phyloP scores from a whole-genome alignment of 345 rosid genomes.

The Cardiospermum halicacabum region DNA sequence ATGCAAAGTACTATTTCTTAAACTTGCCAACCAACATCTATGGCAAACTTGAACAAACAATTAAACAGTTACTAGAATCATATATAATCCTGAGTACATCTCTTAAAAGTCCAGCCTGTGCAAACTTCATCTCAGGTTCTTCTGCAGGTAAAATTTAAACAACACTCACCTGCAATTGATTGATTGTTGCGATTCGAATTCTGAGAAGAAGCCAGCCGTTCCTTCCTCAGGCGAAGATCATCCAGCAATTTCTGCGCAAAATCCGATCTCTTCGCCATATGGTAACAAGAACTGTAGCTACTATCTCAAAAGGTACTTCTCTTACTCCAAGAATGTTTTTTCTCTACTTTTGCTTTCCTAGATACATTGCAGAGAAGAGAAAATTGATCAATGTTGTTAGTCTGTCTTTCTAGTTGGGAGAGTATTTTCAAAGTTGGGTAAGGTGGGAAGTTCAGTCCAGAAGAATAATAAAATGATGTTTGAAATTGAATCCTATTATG shows the following conservation, averaged over 20 bases:
- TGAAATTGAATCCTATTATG: conserved; percentile 20
- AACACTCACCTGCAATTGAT: conserved; percentile 38
- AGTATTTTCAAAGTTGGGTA: conserved; percentile 78
- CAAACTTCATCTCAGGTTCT: neutral
- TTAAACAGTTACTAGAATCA: neutral
- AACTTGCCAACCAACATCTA: neutral
- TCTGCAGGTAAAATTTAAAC: neutral
- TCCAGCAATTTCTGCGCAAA: conserved; percentile 92
- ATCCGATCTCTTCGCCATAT: conserved; percentile 78
- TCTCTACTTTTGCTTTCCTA: conserved; percentile 6
- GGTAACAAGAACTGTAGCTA: conserved; percentile 11
- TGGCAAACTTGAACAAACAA: neutral
- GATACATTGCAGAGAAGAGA: neutral
- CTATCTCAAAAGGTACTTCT: conserved; percentile 10
- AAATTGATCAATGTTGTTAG: conserved; percentile 16
- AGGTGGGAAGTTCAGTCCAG: conserved; percentile 44
- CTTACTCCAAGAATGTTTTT: conserved; percentile 10
- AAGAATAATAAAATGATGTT: conserved; percentile 22
- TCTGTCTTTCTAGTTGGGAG: conserved; percentile 45
- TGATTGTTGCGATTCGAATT: conserved; percentile 31
- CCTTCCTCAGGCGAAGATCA: conserved; percentile 80
- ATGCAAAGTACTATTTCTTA: neutral
- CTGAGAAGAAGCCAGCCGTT: conserved; percentile 57
- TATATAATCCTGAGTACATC: neutral
- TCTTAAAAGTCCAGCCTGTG: neutral